Base-by-base conservation (phyloP, 2,329 filamentous ascomycete species). In the Clonostachys rosea region DNA sequence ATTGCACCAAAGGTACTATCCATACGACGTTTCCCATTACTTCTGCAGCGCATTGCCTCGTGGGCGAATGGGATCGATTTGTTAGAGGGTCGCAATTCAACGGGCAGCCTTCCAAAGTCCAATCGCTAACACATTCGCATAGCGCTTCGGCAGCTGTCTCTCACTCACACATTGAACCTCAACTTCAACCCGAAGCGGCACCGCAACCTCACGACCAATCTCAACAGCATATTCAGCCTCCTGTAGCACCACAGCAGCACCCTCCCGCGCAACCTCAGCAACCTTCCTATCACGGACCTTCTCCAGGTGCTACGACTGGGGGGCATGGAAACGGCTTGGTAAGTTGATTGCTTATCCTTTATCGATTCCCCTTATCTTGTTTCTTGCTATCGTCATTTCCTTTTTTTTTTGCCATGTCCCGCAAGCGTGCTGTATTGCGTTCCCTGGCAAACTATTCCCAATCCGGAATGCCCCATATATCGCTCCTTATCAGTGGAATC, bases 1-100 rank as follows among this genome's bases (percentile, higher is more conserved):
- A 46, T 68, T 72, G 40, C 74, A 75, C 24, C 24, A 30, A 30
- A 30, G 24, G 24, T 53, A 52, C 68, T 52, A 73, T 71, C 75
- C 78, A 64, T 61, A 73, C 37, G 34, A 40, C 43, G 36, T 40
- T 42, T 42, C 16, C 24, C 16, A 24, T 42, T 35, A 30, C 41
- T 44, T 16, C 24, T 16, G 12, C 12, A 51, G 56, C 36, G 44
- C 24, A 30, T 30, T 30, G 24, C 24, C 24, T 10, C 24, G 24
- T 10, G 24, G 24, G 24, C 24, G 24, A 30, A 30, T 30, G 9
- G 24, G 9, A 30, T 30, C 24, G 24, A 10, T 30, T 30, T 30
- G 24, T 10, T 30, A 10, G 24, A 30, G 24, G 24, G 24, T 30
- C 24, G 24, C 24, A 30, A 30, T 30, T 10, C 24, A 30, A 30